phyloP scores from a whole-genome alignment of 306 rosid species.

The Dicorynia guianensis region DNA sequence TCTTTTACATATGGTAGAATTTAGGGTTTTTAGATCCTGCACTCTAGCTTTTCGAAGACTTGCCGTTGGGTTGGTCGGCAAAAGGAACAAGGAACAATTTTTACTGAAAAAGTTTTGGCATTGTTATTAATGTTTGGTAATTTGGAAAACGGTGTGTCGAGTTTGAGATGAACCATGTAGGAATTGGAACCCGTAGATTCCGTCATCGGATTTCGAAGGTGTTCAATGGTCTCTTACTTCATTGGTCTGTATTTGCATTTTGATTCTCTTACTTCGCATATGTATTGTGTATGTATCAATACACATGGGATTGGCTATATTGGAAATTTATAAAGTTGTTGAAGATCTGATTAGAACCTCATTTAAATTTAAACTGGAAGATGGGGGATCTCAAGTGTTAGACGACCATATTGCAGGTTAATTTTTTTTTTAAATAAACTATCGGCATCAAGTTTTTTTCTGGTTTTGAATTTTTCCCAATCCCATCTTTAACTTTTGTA shows the following conservation, averaged over 20 bases:
- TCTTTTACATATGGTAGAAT: constrained; percentile 5
- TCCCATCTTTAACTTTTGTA: neutral
- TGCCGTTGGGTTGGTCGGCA: neutral
- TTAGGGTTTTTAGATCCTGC: constrained; percentile 35
- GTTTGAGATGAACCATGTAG: neutral
- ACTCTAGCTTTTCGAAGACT: neutral
- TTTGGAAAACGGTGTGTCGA: neutral
- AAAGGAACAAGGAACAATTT: neutral
- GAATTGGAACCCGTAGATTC: constrained; percentile 13
- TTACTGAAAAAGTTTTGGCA: neutral
- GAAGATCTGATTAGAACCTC: neutral
- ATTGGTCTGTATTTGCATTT: too few relatives aligned
- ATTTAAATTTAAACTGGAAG: neutral
- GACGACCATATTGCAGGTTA: neutral
- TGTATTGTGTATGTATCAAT: neutral
- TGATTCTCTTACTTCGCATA: too few relatives aligned
- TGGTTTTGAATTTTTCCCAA: neutral
- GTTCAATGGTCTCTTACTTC: neutral
- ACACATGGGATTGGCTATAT: neutral
- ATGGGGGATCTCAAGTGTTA: neutral
- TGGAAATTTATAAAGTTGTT: neutral
- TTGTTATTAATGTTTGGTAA: neutral
- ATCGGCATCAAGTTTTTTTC: too few relatives aligned
- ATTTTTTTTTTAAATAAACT: too few relatives aligned
- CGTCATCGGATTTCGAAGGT: neutral